phyloP scores from a whole-genome alignment of 495 filamentous ascomycete species.

The Letharia lupina region DNA sequence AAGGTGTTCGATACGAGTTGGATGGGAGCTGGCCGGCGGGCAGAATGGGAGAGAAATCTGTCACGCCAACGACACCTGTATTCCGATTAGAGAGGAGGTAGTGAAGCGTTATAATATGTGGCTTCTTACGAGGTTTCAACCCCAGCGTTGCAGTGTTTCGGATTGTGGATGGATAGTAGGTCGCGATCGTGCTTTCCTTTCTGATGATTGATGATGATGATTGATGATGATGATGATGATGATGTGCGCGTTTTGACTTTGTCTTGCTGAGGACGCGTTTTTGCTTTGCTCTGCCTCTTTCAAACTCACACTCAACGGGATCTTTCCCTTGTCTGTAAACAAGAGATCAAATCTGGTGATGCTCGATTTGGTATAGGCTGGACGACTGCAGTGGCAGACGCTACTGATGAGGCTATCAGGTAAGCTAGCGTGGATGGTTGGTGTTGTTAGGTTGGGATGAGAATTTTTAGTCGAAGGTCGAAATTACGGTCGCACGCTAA shows the following conservation, averaged over 20 bases:
- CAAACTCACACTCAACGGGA: neutral
- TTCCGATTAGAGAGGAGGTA: slow-evolving; percentile 1
- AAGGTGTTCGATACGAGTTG: neutral
- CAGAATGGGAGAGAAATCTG: neutral
- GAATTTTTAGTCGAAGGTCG: slow-evolving; percentile 3
- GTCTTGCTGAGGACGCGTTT: neutral
- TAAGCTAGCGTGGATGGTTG: slow-evolving; percentile 17
- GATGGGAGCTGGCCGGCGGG: neutral
- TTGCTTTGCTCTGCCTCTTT: slow-evolving; percentile 8
- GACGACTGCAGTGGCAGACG: slow-evolving; percentile 11
- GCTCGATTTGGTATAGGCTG: slow-evolving; percentile 18
- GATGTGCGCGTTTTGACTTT: neutral
- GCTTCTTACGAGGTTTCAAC: slow-evolving; percentile 8
- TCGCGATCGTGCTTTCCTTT: neutral
- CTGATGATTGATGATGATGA: neutral
- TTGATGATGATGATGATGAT: neutral
- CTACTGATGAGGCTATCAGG: slow-evolving; percentile 18
- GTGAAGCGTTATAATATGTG: neutral
- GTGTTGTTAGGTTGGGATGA: slow-evolving; percentile 16
- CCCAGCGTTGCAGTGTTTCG: neutral
- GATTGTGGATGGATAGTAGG: neutral
- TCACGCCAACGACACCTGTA: neutral
- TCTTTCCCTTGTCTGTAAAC: slow-evolving; percentile 2
- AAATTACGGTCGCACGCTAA: slow-evolving; percentile 8
- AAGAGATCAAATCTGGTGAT: slow-evolving; percentile 11